Conservation (phyloP, 192 early-diverging fungal genomes). For the Cetraspora pellucida region DNA sequence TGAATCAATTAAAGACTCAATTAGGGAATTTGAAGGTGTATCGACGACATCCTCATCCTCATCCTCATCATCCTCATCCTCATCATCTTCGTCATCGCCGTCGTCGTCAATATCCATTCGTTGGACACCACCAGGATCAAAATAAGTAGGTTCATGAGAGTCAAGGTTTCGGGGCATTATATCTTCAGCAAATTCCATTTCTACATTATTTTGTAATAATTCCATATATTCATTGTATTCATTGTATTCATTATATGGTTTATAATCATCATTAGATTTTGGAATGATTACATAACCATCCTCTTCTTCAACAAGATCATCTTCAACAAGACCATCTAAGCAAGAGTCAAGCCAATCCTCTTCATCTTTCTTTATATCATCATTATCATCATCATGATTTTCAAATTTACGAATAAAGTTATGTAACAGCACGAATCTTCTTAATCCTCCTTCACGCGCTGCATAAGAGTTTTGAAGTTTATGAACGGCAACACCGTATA, state of each 20-base stretch:
- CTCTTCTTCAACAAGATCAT: constrained; percentile 7
- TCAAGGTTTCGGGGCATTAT: neutral
- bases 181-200: neutral
- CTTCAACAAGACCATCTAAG: constrained; percentile 14
- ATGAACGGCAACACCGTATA: constrained; percentile 4
- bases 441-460: neutral
- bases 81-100: constrained; percentile 5
- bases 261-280: neutral
- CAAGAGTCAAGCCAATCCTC: constrained; percentile 14
- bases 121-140: neutral
- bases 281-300: constrained; percentile 16
- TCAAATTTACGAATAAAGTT: constrained; percentile 9
- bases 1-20: too few relatives aligned
- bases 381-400: constrained; percentile 13
- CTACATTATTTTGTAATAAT: neutral
- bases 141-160: neutral
- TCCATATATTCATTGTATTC: neutral
- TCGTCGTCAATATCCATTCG: neutral
- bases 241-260: neutral
- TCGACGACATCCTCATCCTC: neutral
- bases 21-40: neutral
- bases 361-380: constrained; percentile 34
- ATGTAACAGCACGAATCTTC: constrained; percentile 18
- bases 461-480: constrained; percentile 9
- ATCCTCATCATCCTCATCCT: constrained; percentile 1